Evolutionary conservation across 768 basidiomycete species (phyloP).

Genomic region (Calocybe indica): DNA sequence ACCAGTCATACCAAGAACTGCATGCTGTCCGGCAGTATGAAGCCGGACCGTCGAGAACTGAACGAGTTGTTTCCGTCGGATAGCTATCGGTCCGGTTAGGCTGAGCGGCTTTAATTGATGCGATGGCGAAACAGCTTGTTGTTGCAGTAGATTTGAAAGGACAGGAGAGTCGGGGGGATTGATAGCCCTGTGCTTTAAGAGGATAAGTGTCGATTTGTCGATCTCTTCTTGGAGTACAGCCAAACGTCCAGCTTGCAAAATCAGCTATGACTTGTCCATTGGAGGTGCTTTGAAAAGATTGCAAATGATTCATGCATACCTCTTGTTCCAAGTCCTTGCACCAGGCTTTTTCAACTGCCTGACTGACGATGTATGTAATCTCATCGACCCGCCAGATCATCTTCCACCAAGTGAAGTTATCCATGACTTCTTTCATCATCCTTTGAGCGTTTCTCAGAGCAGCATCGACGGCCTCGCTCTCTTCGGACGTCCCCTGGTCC

Average conservation of each 20-base stretch:
- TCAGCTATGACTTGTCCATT: conserved; percentile 36
- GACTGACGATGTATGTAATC: conserved; percentile 28
- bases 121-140: conserved; percentile 40
- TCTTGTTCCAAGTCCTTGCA: conserved; percentile 44
- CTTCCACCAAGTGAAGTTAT: conserved; percentile 40
- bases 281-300: background rate
- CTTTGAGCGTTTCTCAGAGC: conserved; percentile 31
- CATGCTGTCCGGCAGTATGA: conserved; percentile 59
- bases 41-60: conserved; percentile 49
- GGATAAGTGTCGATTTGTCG: conserved; percentile 30
- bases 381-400: conserved; percentile 42
- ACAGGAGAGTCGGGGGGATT: conserved; percentile 46
- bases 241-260: conserved; percentile 59
- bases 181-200: conserved; percentile 32
- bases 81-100: conserved; percentile 44
- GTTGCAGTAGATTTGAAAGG: conserved; percentile 52
- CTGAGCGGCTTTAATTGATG: conserved; percentile 37
- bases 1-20: conserved; percentile 43
- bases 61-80: conserved; percentile 49
- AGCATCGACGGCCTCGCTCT: conserved; percentile 23
- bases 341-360: conserved; percentile 34
- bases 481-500: conserved; percentile 4
- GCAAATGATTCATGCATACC: conserved; percentile 21
- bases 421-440: conserved; percentile 33
- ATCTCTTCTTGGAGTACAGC: conserved; percentile 38